phyloP scores from a whole-genome alignment of 129 eudicot genomes.

The Gnaphalium uliginosum region DNA sequence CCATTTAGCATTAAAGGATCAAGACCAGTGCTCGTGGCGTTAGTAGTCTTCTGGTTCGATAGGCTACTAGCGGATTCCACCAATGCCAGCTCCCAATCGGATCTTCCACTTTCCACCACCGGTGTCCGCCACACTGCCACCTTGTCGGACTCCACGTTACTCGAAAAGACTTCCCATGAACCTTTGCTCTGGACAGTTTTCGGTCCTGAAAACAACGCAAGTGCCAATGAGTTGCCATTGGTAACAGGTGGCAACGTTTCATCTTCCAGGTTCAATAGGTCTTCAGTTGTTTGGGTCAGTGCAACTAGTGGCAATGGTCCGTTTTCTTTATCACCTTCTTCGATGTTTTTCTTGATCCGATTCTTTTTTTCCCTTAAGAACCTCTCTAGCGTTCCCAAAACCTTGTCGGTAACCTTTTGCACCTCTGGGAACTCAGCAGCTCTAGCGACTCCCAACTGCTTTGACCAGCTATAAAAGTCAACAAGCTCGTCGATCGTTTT shows the following conservation, averaged over 20 bases:
- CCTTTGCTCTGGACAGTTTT: slow-evolving; percentile 31
- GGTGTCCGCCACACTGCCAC: neutral
- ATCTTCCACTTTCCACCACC: neutral
- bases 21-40: slow-evolving; percentile 44
- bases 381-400: slow-evolving; percentile 60
- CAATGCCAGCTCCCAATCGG: slow-evolving; percentile 75
- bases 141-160: slow-evolving; percentile 27
- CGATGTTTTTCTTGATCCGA: slow-evolving; percentile 44
- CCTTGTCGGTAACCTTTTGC: slow-evolving; percentile 53
- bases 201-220: slow-evolving; percentile 39
- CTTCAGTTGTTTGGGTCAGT: slow-evolving; percentile 46
- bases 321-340: slow-evolving; percentile 38
- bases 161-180: neutral
- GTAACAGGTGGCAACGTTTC: slow-evolving; percentile 48
- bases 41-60: slow-evolving; percentile 42
- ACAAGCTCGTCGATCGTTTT: slow-evolving; percentile 70
- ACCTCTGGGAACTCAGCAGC: slow-evolving; percentile 64
- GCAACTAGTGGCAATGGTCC: slow-evolving; percentile 27
- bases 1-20: slow-evolving; percentile 61
- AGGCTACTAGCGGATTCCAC: slow-evolving; percentile 59
- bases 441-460: slow-evolving; percentile 64
- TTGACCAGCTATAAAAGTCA: slow-evolving; percentile 65
- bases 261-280: slow-evolving; percentile 56
- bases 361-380: slow-evolving; percentile 55
- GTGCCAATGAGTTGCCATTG: slow-evolving; percentile 40